Evolutionary conservation across 805 yeast genomes (phyloP).

Genomic region (Isabelozyma rhagii): DNA sequence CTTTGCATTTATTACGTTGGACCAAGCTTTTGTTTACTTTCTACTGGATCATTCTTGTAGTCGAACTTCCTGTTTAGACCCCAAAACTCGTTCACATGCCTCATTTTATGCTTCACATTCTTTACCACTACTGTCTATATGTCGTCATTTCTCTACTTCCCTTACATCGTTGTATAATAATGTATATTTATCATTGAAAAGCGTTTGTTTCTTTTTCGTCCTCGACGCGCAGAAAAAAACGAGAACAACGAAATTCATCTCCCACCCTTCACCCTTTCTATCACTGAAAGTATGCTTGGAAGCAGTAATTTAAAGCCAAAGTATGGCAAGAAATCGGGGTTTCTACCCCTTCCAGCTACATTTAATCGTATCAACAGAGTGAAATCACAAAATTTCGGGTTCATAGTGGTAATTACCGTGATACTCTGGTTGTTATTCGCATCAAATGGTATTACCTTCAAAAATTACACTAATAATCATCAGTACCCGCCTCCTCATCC

Average conservation of each 20-base stretch:
- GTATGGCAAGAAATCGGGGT: conserved; percentile 15
- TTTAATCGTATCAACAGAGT: conserved; percentile 13
- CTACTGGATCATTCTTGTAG: no score
- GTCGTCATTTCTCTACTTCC: not conserved
- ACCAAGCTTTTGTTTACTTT: no score
- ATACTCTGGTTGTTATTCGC: conserved; percentile 12
- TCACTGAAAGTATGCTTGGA: not conserved
- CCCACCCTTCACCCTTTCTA: no score
- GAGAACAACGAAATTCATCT: no score
- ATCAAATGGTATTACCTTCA: conserved; percentile 16
- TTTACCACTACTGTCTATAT: no score
- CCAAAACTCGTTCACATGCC: no score
- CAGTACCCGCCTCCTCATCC: conserved; percentile 33
- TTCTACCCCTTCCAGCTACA: conserved; percentile 29
- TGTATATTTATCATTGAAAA: no score
- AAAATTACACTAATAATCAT: conserved; percentile 3
- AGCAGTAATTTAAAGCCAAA: conserved; percentile 24
- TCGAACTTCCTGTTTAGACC: no score
- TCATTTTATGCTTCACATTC: no score
- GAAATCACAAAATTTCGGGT: conserved; percentile 12
- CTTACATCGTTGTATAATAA: not conserved
- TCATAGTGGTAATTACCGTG: conserved; percentile 10
- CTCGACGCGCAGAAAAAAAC: not conserved
- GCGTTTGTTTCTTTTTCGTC: not conserved
- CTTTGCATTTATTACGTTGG: no score